A percentile compares a stretch with the other conserved stretches of the same genome.
phyloP scores from a whole-genome alignment of 2,329 filamentous ascomycete species.

The Neofusicoccum kwambonambiense region DNA sequence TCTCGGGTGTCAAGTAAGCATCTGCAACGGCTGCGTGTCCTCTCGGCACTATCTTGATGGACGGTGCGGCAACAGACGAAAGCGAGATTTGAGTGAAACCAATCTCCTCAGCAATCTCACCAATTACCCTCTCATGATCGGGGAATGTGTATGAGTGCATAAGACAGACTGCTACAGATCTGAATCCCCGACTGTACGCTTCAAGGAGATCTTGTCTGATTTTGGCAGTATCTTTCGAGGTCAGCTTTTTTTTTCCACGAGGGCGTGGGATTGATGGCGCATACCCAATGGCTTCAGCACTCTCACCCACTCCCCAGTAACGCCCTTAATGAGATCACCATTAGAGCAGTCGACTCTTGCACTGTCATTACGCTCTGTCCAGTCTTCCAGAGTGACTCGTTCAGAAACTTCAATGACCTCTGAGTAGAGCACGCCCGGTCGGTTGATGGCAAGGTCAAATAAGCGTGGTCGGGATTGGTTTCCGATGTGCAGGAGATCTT shows the following conservation, averaged over 20 bases:
- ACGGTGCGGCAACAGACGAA: constrained; percentile 12
- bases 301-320: constrained; percentile 31
- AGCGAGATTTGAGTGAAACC: constrained; percentile 31
- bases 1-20: constrained; percentile 26
- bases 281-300: constrained; percentile 26
- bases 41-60: constrained; percentile 5
- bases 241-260: too few species aligned
- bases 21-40: constrained; percentile 11
- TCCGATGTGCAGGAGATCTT: constrained; percentile 31
- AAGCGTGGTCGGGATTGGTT: constrained; percentile 33
- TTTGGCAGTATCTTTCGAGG: too few species aligned
- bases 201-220: constrained; percentile 21
- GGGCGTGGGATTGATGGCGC: background rate
- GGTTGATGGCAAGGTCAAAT: constrained; percentile 27
- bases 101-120: constrained; percentile 28
- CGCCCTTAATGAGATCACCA: constrained; percentile 25
- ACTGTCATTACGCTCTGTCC: background rate
- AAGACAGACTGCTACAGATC: constrained; percentile 37
- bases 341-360: background rate
- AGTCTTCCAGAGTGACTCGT: constrained; percentile 34
- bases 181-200: constrained; percentile 33
- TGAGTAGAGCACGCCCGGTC: constrained; percentile 25
- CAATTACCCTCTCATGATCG: constrained; percentile 29
- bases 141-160: constrained; percentile 35
- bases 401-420: constrained; percentile 25